Evolutionary conservation across 805 yeast genomes (phyloP), one percentile per base, ranked within the genome.

Genomic region (Candida insectorum): DNA sequence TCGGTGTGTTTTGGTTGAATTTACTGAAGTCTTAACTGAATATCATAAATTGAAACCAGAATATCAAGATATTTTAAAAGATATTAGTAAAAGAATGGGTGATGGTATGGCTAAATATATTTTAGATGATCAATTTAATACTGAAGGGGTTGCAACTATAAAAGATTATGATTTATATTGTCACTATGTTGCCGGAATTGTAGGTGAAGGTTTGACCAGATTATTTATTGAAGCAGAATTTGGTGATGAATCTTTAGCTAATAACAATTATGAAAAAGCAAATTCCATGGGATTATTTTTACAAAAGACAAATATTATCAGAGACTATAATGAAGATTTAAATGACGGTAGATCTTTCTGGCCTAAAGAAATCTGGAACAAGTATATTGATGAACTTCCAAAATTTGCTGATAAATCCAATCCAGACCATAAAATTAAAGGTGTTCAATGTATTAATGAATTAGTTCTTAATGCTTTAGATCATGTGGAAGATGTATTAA

Each of bases 71-170:
- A 79, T 88, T 24, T 77, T 93, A 46, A 74, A 73, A 47, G 86
- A 81, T 41, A 85, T 88, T 48, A 80, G 96, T 29, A 47, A 66
- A 37, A 71, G 81, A 57, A 93, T 93, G 98, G 98, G 97, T 37
- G 79, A 85, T 47, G 98, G 98, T 36, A 93, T 93, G 98, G 97
- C 97, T 20, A 88, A 86, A 52, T 93, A 89, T 60, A 79, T 85
- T 34, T 66, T 73, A 48, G 79, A 82, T 51, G 93, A 83, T 32
- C 73, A 81, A 42, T 85, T 85, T 65, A 87, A 86, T 56, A 55
- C 74, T 45, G 77, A 77, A 41, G 97, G 97, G 2, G 80, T 93
- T 29, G 66, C 65, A 30, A 86, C 96, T 1, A 56, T 85, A 28
- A 68, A 73, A 40, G 97, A 88, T 53, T 93, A 84, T 56, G 89